phyloP scores from a whole-genome alignment of 164 flowering plant genomes.

The Aristolochia contorta region DNA sequence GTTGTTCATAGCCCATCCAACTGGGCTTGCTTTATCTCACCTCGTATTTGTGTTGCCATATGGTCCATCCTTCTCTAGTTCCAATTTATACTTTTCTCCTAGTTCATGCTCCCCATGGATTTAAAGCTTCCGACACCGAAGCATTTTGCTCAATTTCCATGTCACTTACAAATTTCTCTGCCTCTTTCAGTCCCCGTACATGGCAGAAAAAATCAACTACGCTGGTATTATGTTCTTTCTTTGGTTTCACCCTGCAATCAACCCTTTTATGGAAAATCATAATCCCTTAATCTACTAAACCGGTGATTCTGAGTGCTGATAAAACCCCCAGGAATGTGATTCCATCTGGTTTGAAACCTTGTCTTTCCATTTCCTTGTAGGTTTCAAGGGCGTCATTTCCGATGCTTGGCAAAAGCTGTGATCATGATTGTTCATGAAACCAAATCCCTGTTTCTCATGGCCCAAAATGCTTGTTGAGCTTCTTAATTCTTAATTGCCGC shows the following conservation, averaged over 20 bases:
- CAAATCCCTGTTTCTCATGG: slow-evolving; percentile 23
- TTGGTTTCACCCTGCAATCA: slow-evolving; percentile 22
- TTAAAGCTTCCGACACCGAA: slow-evolving; percentile 27
- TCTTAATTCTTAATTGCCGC: slow-evolving; percentile 24
- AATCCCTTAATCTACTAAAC: slow-evolving; percentile 30
- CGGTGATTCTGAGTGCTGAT: slow-evolving; percentile 33
- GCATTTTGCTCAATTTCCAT: slow-evolving; percentile 21
- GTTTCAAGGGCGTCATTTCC: slow-evolving; percentile 26
- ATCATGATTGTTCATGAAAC: slow-evolving; percentile 34
- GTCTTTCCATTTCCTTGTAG: slow-evolving; percentile 23
- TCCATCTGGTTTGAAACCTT: slow-evolving; percentile 24
- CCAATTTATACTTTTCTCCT: slow-evolving; percentile 19
- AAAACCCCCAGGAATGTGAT: slow-evolving; percentile 28
- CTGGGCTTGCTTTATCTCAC: slow-evolving; percentile 20
- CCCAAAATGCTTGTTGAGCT: slow-evolving; percentile 20
- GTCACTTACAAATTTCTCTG: slow-evolving; percentile 20
- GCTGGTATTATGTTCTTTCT: slow-evolving; percentile 27
- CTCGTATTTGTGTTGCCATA: slow-evolving; percentile 24
- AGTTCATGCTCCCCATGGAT: slow-evolving; percentile 29
- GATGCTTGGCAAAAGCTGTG: slow-evolving; percentile 29
- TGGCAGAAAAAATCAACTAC: slow-evolving; percentile 34
- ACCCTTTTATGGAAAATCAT: slow-evolving; percentile 23
- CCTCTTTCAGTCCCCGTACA: slow-evolving; percentile 29
- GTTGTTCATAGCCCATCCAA: slow-evolving; percentile 13
- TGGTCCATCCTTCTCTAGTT: slow-evolving; percentile 19